Base-by-base conservation (phyloP, 192 early-diverging fungal genomes). In the Linnemannia hyalina region DNA sequence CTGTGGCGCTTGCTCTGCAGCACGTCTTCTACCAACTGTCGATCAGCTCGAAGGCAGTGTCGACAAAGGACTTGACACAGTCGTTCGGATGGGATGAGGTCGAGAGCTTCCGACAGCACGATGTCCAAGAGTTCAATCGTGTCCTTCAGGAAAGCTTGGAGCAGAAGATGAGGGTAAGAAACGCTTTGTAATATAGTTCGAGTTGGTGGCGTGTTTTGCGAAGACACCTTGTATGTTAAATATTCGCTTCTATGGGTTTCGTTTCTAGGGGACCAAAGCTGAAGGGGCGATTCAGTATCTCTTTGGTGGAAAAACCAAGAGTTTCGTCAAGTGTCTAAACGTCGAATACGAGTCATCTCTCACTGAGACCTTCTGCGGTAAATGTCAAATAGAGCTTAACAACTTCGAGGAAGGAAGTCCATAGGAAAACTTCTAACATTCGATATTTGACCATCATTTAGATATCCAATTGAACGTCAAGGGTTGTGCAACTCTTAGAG, bases 401-500 rank as follows among this genome's bases (percentile, higher is more conserved):
- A 42, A 20, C 8, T 1, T 36, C 29, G 13, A 46, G 0, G 44
- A 46, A 46, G 44, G 11, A 46, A 65, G 10, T 13, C 16, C 49
- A 16, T 22, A 52, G 16, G 49, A 29, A 15, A 15, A 15, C 35
- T 0, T 41, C 15, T 70, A 70, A 40, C 32, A 13, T 4, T 5
- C 22, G 38, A 38, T 70, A 22, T 32, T n/a, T 38, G 49, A 26
- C 13, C 44, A 8, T 41, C 16, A 3, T 52, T n/a, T 88, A 95
- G 97, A 99, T 89, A 97, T 99, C 72, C 96, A 97, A 87, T 89
- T 99, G 41, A 97, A 99, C 88, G 98, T 99, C 70, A 98, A 99
- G 89, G 97, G 97, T 7, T 96, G 94, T 86, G 94, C 92, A 23
- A 94, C 92, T 75, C 89, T 99, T 52, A 77, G 90, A 44, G 97